Evolutionary conservation across 75 land plant species (phyloP).

Genomic region (Isoetes taiwanensis): DNA sequence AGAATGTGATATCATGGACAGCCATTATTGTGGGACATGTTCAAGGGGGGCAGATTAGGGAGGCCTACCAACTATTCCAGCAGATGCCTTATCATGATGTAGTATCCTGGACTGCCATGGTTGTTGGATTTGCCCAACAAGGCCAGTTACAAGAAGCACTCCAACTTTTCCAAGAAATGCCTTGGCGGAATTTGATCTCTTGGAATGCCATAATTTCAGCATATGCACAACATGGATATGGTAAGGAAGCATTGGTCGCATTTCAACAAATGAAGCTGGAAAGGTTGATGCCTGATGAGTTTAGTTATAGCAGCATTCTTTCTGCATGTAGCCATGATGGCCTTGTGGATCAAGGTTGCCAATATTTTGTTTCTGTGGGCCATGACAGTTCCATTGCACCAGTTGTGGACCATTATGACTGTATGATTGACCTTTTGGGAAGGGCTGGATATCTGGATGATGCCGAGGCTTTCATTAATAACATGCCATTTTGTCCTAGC

Average conservation of each 20-base stretch:
- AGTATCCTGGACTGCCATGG: too few species aligned
- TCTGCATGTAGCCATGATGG: slow-evolving; percentile 19
- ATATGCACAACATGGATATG: slow-evolving; percentile 14
- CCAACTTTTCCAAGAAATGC: neutral
- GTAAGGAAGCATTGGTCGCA: slow-evolving; percentile 9
- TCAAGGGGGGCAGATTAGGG: too few species aligned
- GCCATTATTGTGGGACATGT: too few species aligned
- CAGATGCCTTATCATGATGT: too few species aligned
- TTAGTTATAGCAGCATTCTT: slow-evolving; percentile 16
- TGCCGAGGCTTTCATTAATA: too few species aligned
- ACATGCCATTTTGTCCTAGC: too few species aligned
- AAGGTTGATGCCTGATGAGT: slow-evolving; percentile 11
- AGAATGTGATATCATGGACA: too few species aligned
- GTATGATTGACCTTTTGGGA: slow-evolving; percentile 19
- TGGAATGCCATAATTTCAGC: slow-evolving; percentile 22
- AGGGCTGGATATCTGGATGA: too few species aligned
- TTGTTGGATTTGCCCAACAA: too few species aligned
- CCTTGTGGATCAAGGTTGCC: slow-evolving; percentile 11
- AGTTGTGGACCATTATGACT: slow-evolving; percentile 14
- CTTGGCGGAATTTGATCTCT: slow-evolving; percentile 10
- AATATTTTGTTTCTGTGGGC: slow-evolving; percentile 9
- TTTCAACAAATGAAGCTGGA: slow-evolving; percentile 2
- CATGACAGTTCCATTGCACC: too few species aligned
- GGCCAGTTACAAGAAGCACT: neutral
- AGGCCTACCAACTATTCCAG: too few species aligned